phyloP scores from a whole-genome alignment of 225 moss, liverwort and hornwort genomes.

The Physcomitrellopsis africana region DNA sequence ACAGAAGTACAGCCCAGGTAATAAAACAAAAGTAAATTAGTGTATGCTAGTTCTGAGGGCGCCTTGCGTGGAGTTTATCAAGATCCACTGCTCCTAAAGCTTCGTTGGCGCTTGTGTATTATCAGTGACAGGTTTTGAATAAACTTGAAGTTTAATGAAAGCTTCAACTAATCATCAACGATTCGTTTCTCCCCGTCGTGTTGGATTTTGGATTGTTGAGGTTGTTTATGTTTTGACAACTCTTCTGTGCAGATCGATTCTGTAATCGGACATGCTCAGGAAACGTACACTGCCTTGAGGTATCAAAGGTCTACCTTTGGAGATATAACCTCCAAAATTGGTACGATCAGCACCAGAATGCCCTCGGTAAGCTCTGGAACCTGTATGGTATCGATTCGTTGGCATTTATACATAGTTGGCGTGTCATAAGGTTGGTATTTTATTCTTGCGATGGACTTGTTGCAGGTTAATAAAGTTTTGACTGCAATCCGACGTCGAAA shows the following conservation, averaged over 20 bases:
- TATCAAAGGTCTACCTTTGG: slow-evolving; percentile 52
- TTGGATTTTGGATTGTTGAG: slow-evolving; percentile 14
- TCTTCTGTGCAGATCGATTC: slow-evolving; percentile 54
- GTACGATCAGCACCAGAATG: slow-evolving; percentile 48
- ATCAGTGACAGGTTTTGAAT: background rate
- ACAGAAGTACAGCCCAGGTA: slow-evolving; percentile 68
- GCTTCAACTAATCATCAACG: background rate
- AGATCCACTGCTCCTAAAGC: background rate
- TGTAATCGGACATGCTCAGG: slow-evolving; percentile 62
- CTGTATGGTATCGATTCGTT: background rate
- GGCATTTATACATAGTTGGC: background rate
- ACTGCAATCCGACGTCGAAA: slow-evolving; percentile 69
- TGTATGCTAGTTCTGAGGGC: background rate
- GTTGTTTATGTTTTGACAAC: background rate
- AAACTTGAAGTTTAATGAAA: background rate
- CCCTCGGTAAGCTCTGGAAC: slow-evolving; percentile 44
- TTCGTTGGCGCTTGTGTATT: background rate
- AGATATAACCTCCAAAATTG: slow-evolving; percentile 51
- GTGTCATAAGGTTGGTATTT: background rate
- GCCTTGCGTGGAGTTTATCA: slow-evolving; percentile 3
- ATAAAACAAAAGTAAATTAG: background rate
- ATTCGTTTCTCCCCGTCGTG: slow-evolving; percentile 10
- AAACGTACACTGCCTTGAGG: slow-evolving; percentile 55
- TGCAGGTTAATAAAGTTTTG: slow-evolving; percentile 68
- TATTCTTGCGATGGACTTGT: background rate